Conservation (phyloP, 495 filamentous ascomycete species). For the Xylaria castorea region DNA sequence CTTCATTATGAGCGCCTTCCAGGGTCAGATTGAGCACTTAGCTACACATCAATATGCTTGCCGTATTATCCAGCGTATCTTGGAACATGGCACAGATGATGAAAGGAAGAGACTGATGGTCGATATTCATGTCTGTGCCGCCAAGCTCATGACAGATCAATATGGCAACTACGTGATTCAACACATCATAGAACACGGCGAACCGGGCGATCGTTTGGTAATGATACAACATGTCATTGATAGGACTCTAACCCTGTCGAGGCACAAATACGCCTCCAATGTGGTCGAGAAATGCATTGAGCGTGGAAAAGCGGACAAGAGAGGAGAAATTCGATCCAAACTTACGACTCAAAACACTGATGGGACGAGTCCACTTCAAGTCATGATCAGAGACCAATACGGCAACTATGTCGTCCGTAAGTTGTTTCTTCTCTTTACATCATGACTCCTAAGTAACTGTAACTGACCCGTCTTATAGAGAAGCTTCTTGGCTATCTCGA, state of each 20-base stretch:
- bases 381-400: slow-evolving; percentile 88
- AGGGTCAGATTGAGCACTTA: slow-evolving; percentile 76
- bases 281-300: slow-evolving; percentile 95
- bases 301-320: slow-evolving; percentile 72
- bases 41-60: slow-evolving; percentile 88
- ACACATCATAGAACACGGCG: slow-evolving; percentile 86
- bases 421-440: slow-evolving; percentile 44
- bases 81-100: slow-evolving; percentile 80
- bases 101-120: slow-evolving; percentile 74
- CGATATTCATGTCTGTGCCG: slow-evolving; percentile 78
- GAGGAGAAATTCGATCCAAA: slow-evolving; percentile 70
- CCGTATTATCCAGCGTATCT: slow-evolving; percentile 89
- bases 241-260: slow-evolving; percentile 77
- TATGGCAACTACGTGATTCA: slow-evolving; percentile 98
- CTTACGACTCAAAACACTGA: slow-evolving; percentile 66
- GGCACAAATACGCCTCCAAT: slow-evolving; percentile 97
- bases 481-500: slow-evolving; percentile 77
- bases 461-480: slow-evolving; percentile 60
- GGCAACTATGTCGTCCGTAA: slow-evolving; percentile 98
- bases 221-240: slow-evolving; percentile 77
- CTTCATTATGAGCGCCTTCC: slow-evolving; percentile 88
- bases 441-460: neutral
- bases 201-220: slow-evolving; percentile 72
- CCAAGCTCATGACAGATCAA: slow-evolving; percentile 80
- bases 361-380: slow-evolving; percentile 70